Base-by-base conservation (phyloP, 2,329 filamentous ascomycete species). In the Onygena corvina region DNA sequence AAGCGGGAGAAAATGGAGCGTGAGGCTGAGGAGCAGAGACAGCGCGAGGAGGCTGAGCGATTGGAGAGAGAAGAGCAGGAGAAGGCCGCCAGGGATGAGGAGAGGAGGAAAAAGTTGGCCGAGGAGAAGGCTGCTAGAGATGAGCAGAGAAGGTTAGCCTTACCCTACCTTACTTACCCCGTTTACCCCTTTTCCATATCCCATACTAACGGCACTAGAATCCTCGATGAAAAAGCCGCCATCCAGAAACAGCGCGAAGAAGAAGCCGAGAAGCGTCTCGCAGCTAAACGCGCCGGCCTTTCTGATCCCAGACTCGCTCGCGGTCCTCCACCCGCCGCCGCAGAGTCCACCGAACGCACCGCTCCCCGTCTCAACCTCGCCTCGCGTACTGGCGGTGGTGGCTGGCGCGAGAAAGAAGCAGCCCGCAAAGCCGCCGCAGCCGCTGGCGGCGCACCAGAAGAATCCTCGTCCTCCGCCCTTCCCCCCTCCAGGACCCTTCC, bases 11-110 rank as follows among this genome's bases (percentile, higher is more conserved):
- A 81, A 72, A 77, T 80, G 50, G 87, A 93, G 70, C 79, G 76
- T 46, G 89, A 94, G 67, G 89, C 92, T 67, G 80, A 81, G 63
- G 89, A 94, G 71, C 79, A 81, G 50, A 76, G 77, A 56, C 74
- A 82, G 50, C 77, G 76, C 52, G 92, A 96, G 67, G 87, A 92
- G 59, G 87, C 93, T 66, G 90, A 95, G 75, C 81, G 83, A 57
- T 76, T 78, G 53, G 78, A 77, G 47, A 78, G 74, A 50, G 92
- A 96, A 69, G 90, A 87, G 67, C 85, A 94, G 65, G 89, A 94
- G 69, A 86, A 83, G 67, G 79, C 79, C 55, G 75, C 76, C 55
- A 81, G 79, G 46, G 88, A 92, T 47, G 89, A 93, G 66, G 85
- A 87, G 69, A 83, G 81, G 68, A 80, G 82, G 61, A 76, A 80